Base-by-base conservation (phyloP, 805 yeast species). In the Metschnikowia borealis region DNA sequence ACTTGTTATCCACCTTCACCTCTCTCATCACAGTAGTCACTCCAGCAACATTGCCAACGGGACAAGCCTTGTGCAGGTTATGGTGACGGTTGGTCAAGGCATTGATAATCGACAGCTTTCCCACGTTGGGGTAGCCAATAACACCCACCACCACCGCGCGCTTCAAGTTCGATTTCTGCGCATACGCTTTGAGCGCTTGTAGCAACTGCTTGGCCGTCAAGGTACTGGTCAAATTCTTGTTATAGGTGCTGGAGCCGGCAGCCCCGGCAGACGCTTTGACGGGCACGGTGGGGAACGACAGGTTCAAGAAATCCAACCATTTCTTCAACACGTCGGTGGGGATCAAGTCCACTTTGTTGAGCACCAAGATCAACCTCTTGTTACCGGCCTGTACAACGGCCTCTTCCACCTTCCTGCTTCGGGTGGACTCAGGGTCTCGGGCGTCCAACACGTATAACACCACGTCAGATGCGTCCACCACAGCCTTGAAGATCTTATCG, bases 1-100 rank as follows among this genome's bases (percentile, higher is more conserved):
- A 79, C 68, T 90, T 90, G 64, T 84, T 86, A 68, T 92, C 99
- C 53, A 92, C 79, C 71, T 92, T 94, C 52, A 92, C 90, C 67
- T 90, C 95, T 71, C 97, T 82, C 66, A 94, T 73, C 3, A 92
- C 75, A 0, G 97, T 91, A 31, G 99, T 92, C 43, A 94, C 94
- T 66, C 99, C 99, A 2, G 99, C 97, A 71, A 87, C 94, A 64
- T 95, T 95, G 46, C 99, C 99, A 32, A 87, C 95, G 14, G 99
- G 97, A 66, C 98, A 94, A 11, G 91, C 92, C 60, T 80, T 82
- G 33, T 26, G 33, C 40, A 82, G 74, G 49, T 78, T 71, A 51
- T 87, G 84, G 66, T 88, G 95, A 69, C 94, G 84, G 48, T 88
- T 79, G 3, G 89, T 83, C 57, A 92, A 75, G 2, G 97, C 86